Conservation (phyloP, 495 filamentous ascomycete genomes). For the Hypoxylon rickii region DNA sequence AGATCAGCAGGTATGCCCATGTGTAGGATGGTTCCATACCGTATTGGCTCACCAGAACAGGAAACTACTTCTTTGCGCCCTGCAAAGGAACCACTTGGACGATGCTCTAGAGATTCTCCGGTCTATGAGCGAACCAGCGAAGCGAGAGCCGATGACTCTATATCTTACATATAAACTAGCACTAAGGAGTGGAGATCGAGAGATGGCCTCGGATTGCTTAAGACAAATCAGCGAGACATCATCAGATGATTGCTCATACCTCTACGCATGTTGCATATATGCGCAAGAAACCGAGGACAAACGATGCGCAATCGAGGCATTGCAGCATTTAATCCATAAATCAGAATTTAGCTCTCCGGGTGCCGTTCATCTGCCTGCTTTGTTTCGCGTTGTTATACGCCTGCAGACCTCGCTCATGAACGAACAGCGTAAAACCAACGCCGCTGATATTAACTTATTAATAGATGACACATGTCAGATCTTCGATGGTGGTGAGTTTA, state of each 20-base stretch:
- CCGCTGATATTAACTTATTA: constrained; percentile 24
- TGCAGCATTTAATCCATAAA: constrained; percentile 63
- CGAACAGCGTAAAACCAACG: constrained; percentile 32
- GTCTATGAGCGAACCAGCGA: constrained; percentile 62
- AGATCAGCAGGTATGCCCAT: constrained; percentile 66
- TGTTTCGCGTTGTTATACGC: constrained; percentile 67
- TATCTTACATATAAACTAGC: constrained; percentile 79
- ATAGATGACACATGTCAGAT: constrained; percentile 61
- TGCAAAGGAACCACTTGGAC: constrained; percentile 58
- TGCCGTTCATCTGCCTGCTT: constrained; percentile 66
- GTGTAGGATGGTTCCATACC: neutral
- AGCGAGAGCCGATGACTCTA: constrained; percentile 64
- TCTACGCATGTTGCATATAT: constrained; percentile 79
- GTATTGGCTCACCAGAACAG: constrained; percentile 46
- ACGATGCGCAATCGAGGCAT: constrained; percentile 56
- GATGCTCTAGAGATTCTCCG: constrained; percentile 60
- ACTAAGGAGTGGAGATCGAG: constrained; percentile 59
- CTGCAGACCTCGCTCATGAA: constrained; percentile 62
- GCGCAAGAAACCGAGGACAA: constrained; percentile 69
- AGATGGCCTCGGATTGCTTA: constrained; percentile 52
- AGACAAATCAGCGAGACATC: constrained; percentile 28
- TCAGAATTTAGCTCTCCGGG: constrained; percentile 54
- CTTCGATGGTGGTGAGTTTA: constrained; percentile 64
- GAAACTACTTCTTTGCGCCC: constrained; percentile 70
- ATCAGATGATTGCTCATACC: constrained; percentile 57